Evolutionary conservation across 768 basidiomycete species (phyloP), one percentile per base, ranked within the genome.

Genomic region (Mycena albidolilacea): DNA sequence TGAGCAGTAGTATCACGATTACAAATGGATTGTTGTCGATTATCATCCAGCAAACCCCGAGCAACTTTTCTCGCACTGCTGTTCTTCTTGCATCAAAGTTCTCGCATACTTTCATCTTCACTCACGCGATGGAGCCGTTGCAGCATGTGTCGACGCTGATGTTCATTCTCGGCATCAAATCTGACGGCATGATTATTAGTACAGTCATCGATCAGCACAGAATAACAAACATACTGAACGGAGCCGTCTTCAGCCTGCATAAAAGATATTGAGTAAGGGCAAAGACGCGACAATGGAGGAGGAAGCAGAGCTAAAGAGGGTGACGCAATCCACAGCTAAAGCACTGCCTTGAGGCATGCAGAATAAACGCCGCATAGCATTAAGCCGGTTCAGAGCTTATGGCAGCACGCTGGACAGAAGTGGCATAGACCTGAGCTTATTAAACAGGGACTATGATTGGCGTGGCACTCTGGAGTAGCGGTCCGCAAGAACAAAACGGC

Each of bases 81-180:
- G 23, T 23, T 23, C 23, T 23, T 23, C 23, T 23, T 23, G 23
- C 23, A 2, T 23, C 23, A 2, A 23, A 23, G 23, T 23, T 23
- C 23, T 23, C 23, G 23, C 23, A 23, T 23, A 23, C 2, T 23
- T 23, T 23, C 23, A 23, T 23, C 23, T 23, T 23, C 23, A 23
- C 23, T 23, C 23, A 2, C 23, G 23, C 23, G 23, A 23, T 2
- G 23, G 23, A 23, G 30, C 55, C 55, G 55, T 57, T 57, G 55
- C 30, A 57, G 55, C 30, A 57, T 57, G 30, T 30, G 55, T 23
- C 23, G 23, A 23, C 23, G 23, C 23, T 23, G 23, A 23, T 23
- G 23, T 23, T 23, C 23, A 23, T 57, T 30, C 55, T 57, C 55
- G 55, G 55, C 55, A 57, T 57, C 55, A 57, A 57, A 57, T 57